A percentile compares a stretch with the other conserved stretches of the same genome.
Conservation (phyloP, 1,284 basidiomycete species). For the Cutaneotrichosporon daszewskae region DNA sequence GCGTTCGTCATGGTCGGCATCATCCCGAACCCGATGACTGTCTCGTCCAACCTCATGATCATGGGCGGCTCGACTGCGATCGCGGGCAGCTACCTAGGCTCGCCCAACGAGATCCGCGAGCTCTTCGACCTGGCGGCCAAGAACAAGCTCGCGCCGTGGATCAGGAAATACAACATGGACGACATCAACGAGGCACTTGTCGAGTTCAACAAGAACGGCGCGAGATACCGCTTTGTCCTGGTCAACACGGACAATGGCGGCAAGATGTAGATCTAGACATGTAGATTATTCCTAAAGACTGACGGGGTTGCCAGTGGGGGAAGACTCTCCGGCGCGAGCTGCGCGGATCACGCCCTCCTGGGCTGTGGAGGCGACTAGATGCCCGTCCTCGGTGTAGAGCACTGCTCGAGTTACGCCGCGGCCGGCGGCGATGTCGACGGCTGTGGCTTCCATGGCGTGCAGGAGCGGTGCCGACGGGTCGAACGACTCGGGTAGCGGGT, state of each 20-base stretch:
- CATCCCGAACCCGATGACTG: slow-evolving; percentile 27
- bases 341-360: slow-evolving; percentile 68
- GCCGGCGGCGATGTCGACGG: slow-evolving; percentile 57
- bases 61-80: slow-evolving; percentile 10
- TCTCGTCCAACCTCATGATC: slow-evolving; percentile 23
- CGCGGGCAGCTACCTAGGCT: slow-evolving; percentile 35
- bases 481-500: slow-evolving; percentile 64
- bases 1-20: slow-evolving; percentile 44
- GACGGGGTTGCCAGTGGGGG: no score
- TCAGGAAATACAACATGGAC: slow-evolving; percentile 40
- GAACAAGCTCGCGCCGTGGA: slow-evolving; percentile 32
- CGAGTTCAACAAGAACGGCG: slow-evolving; percentile 45
- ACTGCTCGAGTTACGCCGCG: slow-evolving; percentile 68
- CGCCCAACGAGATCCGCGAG: slow-evolving; percentile 42
- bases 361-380: slow-evolving; percentile 66
- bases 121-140: slow-evolving; percentile 41
- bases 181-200: slow-evolving; percentile 48
- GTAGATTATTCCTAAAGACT: no score
- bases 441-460: slow-evolving; percentile 67
- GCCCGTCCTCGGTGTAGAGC: slow-evolving; percentile 67
- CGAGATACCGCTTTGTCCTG: slow-evolving; percentile 49
- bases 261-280: no score
- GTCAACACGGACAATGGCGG: slow-evolving; percentile 34
- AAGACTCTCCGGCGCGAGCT: no score
- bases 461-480: slow-evolving; percentile 73